Evolutionary conservation across 1,139 yeast genomes (phyloP).

Genomic region (Kurtzmaniella quercitrusa): DNA sequence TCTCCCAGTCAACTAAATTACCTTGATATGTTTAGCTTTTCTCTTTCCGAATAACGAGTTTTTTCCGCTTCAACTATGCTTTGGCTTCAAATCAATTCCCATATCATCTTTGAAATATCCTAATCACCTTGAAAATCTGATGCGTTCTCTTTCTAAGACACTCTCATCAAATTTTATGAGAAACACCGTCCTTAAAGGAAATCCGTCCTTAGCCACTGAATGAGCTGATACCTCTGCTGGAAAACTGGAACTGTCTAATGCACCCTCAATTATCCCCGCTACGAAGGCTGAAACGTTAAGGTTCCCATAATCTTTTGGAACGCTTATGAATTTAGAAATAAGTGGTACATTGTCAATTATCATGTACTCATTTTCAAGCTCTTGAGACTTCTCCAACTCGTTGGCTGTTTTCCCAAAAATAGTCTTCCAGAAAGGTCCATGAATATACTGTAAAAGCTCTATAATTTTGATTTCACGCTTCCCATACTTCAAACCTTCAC

Average conservation of each 20-base stretch:
- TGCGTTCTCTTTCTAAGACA: conserved; percentile 53
- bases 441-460: conserved; percentile 80
- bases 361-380: conserved; percentile 76
- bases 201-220: conserved; percentile 61
- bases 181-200: conserved; percentile 76
- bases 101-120: too few species aligned
- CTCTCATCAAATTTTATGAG: conserved; percentile 69
- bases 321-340: conserved; percentile 70
- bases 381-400: conserved; percentile 84
- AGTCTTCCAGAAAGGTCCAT: conserved; percentile 76
- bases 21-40: background rate
- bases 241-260: conserved; percentile 75
- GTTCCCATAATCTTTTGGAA: conserved; percentile 76
- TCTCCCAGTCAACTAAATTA: too few species aligned
- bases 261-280: conserved; percentile 91
- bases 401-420: conserved; percentile 83
- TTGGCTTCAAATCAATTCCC: background rate
- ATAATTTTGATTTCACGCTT: conserved; percentile 71
- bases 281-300: conserved; percentile 81
- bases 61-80: background rate
- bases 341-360: conserved; percentile 81
- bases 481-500: conserved; percentile 59
- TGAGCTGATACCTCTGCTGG: conserved; percentile 88
- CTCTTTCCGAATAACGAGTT: too few species aligned
- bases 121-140: conserved; percentile 12